These are phyloP conservation scores for Hyphopichia khmerensis DNA, from an alignment of 1,139 yeast species.

Conservation along the genomic window DNA sequence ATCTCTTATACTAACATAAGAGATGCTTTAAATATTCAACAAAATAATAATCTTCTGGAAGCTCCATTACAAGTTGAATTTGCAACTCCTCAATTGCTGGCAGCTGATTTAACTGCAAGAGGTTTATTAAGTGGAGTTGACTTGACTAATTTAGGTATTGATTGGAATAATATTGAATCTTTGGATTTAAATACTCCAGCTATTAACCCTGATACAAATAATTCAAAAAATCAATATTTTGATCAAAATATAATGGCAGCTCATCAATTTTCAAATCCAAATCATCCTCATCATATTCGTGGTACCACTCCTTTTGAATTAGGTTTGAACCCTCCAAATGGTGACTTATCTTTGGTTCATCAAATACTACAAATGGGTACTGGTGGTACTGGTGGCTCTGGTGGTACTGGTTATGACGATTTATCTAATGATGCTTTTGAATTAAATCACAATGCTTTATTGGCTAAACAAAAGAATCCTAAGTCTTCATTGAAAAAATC, in stretches of 20 bases:
- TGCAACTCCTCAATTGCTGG: conserved; percentile 71
- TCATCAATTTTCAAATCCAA: conserved; percentile 33
- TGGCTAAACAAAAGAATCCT: conserved; percentile 1
- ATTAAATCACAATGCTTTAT: conserved; percentile 1
- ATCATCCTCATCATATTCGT: conserved; percentile 36
- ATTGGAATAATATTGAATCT: conserved; percentile 35
- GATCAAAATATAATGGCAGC: conserved; percentile 15
- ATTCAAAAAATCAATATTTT: conserved; percentile 10
- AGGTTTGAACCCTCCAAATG: conserved; percentile 21
- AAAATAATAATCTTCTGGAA: conserved; percentile 26
- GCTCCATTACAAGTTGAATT: conserved; percentile 70
- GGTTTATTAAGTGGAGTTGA: conserved; percentile 23
- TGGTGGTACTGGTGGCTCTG: conserved; percentile 19
- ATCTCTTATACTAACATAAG: conserved; percentile 60
- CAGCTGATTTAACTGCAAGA: conserved; percentile 19
- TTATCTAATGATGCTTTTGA: conserved; percentile 3
- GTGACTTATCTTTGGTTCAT: conserved; percentile 24
- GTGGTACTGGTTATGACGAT: conserved; percentile 18
- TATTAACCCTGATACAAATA: conserved; percentile 8
- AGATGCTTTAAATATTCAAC: conserved; percentile 36
- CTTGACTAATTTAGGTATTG: conserved; percentile 25
- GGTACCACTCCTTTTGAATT: conserved; percentile 42
- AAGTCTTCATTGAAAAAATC: background rate
- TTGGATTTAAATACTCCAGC: conserved; percentile 21
- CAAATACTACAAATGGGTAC: conserved; percentile 22